phyloP scores from a whole-genome alignment of 1,284 basidiomycete genomes.

The Trametes pubescens region DNA sequence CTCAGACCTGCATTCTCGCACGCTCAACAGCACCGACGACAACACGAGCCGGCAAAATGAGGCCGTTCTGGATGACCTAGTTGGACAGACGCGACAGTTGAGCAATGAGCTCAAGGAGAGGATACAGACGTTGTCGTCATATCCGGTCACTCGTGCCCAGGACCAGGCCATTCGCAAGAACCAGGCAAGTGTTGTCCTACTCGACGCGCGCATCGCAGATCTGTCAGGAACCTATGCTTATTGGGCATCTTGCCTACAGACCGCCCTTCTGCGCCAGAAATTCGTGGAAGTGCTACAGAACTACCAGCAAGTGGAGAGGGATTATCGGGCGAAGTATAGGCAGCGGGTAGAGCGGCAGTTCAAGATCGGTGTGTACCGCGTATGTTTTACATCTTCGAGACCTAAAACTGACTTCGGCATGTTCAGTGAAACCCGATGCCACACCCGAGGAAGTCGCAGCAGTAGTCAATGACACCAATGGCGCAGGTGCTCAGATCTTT shows the following conservation, averaged over 20 bases:
- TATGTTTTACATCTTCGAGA: not conserved
- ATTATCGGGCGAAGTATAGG: constrained; percentile 83
- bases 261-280: constrained; percentile 62
- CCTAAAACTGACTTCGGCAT: constrained; percentile 2
- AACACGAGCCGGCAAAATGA: constrained; percentile 53
- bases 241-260: constrained; percentile 45
- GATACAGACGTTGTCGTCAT: constrained; percentile 63
- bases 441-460: constrained; percentile 84
- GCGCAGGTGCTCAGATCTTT: constrained; percentile 78
- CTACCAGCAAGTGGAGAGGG: constrained; percentile 88
- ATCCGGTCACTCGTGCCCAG: constrained; percentile 47
- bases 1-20: constrained; percentile 64
- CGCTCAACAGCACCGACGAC: constrained; percentile 64
- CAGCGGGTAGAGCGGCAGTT: constrained; percentile 91
- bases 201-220: too few relatives aligned
- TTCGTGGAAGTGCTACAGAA: constrained; percentile 76
- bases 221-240: not conserved
- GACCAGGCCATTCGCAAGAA: constrained; percentile 74
- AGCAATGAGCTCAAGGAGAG: constrained; percentile 70
- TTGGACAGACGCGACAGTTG: constrained; percentile 67
- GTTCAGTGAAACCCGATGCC: constrained; percentile 87
- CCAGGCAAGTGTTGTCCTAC: constrained; percentile 74
- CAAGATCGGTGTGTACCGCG: constrained; percentile 72
- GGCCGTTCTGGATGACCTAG: constrained; percentile 62
- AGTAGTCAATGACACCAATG: constrained; percentile 75